Conservation (phyloP, 2,329 filamentous ascomycete species). For the Exophiala aquamarina region DNA sequence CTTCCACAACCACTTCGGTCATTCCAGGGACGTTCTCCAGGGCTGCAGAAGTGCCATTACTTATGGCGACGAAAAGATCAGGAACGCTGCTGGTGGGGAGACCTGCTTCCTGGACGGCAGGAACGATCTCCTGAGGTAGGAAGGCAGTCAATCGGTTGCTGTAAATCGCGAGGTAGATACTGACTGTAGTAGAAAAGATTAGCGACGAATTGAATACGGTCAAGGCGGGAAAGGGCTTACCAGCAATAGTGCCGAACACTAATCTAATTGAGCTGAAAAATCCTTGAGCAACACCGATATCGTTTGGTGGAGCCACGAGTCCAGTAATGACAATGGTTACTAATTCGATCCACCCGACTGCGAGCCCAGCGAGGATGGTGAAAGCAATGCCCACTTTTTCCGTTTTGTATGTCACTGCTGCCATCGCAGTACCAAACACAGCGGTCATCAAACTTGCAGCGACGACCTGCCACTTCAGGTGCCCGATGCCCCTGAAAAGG, state of each 20-base stretch:
- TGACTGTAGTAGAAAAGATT: constrained; percentile 12
- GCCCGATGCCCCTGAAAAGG: constrained; percentile 22
- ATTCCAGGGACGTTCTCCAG: constrained; percentile 35
- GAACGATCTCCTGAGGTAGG: constrained; percentile 15
- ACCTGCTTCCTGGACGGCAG: constrained; percentile 39
- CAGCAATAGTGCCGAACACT: constrained; percentile 26
- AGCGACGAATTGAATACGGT: not conserved
- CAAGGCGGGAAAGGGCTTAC: constrained; percentile 3
- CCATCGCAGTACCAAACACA: constrained; percentile 26
- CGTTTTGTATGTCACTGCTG: constrained; percentile 21
- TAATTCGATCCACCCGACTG: constrained; percentile 28
- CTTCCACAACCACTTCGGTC: constrained; percentile 33
- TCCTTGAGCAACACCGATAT: constrained; percentile 30
- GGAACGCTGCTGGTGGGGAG: constrained; percentile 37
- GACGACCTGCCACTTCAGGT: constrained; percentile 26
- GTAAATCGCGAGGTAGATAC: constrained; percentile 30
- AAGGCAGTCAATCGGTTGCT: constrained; percentile 14
- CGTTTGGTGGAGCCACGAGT: constrained; percentile 27
- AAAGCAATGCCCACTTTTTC: constrained; percentile 28
- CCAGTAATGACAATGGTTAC: constrained; percentile 28
- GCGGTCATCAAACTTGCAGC: constrained; percentile 19
- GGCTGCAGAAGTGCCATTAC: constrained; percentile 33
- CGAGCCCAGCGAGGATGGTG: constrained; percentile 28
- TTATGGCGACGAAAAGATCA: constrained; percentile 37
- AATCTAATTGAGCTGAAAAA: constrained; percentile 28